Base-by-base conservation (phyloP, 169 alveolate genomes). In the Cryptosporidium bovis region DNA sequence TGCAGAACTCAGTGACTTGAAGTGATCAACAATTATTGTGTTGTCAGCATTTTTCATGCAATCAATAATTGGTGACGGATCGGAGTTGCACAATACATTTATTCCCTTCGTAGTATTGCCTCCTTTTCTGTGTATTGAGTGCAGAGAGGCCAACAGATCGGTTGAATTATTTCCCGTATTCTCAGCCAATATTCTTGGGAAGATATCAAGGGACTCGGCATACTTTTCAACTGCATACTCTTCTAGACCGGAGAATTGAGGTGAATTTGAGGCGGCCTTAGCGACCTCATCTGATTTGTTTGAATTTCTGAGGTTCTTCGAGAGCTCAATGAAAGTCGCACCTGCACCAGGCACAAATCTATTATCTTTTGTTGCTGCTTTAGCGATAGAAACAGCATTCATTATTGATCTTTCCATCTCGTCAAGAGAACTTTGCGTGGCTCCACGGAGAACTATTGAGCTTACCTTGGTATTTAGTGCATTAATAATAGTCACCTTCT, bases 391-490 rank as follows among this genome's bases (percentile, higher is more conserved):
- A 60, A 96, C 98, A 31, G 98, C 98, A 85, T 96, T 97, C 92
- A 97, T 99, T 44, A 99, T 95, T 20, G 99, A 99, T 90, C 99
- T 94, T 92, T 98, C 99, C 83, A 98, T 95, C 93, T 99, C 99
- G 83, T 99, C 99, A 65, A 99, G 91, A 62, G 96, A 91, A 91
- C 97, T 96, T 85, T 95, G 94, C 2, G 99, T 97, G 31, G 99
- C 97, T 10, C 99, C 99, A 93, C 99, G 96, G 31, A 98, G 94
- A 46, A 98, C 96, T 31, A 98, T 95, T 1, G 99, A 97, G 15
- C 93, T 85, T 6, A 95, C 94, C 67, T 92, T 91, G 69, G 90
- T 92, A 84, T 93, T 95, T 62, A 84, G 85, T 18, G 96, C 93
- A 82, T 92, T 90, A 65, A 94, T 84, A 4, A 94, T 83, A 24